phyloP scores from a whole-genome alignment of 331 rosid species.

The Prunus yedoensis region DNA sequence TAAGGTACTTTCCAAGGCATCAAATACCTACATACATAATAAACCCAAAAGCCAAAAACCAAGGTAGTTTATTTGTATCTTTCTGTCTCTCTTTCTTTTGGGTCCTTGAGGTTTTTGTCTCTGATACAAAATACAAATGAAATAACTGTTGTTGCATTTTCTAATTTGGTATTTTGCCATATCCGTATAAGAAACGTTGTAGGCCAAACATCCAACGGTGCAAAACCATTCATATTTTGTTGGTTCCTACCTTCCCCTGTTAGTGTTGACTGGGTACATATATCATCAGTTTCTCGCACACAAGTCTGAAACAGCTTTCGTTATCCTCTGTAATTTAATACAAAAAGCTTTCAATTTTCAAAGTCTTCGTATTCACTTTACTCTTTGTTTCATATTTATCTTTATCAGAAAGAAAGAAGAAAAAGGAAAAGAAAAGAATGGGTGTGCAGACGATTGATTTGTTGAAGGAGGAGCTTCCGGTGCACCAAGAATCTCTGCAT shows the following conservation, averaged over 20 bases:
- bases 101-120: neutral
- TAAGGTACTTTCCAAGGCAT: neutral
- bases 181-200: too few species aligned
- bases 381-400: neutral
- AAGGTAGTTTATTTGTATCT: neutral
- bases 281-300: neutral
- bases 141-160: too few species aligned
- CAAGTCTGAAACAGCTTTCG: neutral
- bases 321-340: too few species aligned
- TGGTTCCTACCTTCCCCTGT: neutral
- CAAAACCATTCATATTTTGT: neutral
- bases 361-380: neutral
- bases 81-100: neutral
- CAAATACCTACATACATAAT: neutral
- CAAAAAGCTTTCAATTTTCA: too few species aligned
- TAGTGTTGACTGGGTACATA: neutral
- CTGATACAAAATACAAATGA: too few species aligned
- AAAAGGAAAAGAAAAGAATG: constrained; percentile 22
- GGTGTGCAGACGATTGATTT: constrained; percentile 45
- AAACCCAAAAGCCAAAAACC: neutral
- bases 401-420: neutral
- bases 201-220: neutral
- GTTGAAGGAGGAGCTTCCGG: constrained; percentile 63
- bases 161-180: too few species aligned
- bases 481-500: constrained; percentile 48